These are phyloP conservation scores for Solanum ossicruentum DNA, from an alignment of 257 asterid genomes.

Conservation along the genomic window DNA sequence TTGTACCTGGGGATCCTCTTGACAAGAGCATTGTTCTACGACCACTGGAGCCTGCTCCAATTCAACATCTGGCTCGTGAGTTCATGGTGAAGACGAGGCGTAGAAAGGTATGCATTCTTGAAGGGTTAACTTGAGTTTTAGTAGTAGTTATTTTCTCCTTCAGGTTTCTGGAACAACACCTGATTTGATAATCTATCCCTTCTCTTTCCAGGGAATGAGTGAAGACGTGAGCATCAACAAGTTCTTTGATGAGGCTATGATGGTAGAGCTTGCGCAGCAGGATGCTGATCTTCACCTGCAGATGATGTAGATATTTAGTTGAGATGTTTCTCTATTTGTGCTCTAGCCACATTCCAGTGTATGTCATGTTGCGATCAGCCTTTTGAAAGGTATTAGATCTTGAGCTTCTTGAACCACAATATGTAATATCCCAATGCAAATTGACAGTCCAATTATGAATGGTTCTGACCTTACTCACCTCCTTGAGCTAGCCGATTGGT, in stretches of 20 bases:
- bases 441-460: not conserved
- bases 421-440: not conserved
- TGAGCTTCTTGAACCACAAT: not conserved
- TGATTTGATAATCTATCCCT: not conserved
- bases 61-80: slow-evolving; percentile 94
- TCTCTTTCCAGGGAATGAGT: slow-evolving; percentile 72
- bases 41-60: slow-evolving; percentile 94
- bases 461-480: not conserved
- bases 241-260: slow-evolving; percentile 94
- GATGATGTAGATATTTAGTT: slow-evolving; percentile 22
- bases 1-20: slow-evolving; percentile 95
- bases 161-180: not conserved
- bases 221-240: slow-evolving; percentile 90
- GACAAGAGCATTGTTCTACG: slow-evolving; percentile 87
- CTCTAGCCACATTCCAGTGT: not conserved
- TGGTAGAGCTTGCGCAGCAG: slow-evolving; percentile 89
- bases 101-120: slow-evolving; percentile 51
- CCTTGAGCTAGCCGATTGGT: not conserved
- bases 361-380: not conserved
- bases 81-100: slow-evolving; percentile 99
- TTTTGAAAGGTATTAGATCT: not conserved
- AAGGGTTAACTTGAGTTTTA: not conserved
- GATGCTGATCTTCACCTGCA: slow-evolving; percentile 86
- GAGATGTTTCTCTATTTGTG: not conserved
- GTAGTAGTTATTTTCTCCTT: not conserved